Conservation (phyloP, 768 basidiomycete species). For the Boletus sp. region DNA sequence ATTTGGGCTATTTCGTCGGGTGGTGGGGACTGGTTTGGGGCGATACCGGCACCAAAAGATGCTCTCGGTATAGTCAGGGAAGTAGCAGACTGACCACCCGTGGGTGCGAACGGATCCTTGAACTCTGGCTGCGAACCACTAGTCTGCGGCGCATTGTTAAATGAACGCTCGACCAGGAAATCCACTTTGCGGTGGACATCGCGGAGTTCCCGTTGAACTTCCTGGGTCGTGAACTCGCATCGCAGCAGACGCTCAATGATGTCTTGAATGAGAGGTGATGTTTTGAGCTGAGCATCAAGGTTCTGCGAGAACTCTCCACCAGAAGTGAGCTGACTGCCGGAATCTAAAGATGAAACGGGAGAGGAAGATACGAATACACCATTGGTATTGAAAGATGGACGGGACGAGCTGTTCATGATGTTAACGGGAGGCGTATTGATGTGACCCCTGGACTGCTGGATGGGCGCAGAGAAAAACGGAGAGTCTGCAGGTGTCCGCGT, state of each 20-base stretch:
- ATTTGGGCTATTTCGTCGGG: constrained; percentile 72
- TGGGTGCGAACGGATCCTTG: constrained; percentile 72
- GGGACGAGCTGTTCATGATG: constrained; percentile 30
- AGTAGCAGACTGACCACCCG: constrained; percentile 31
- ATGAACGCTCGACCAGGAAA: constrained; percentile 65
- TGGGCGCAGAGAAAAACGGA: constrained; percentile 39
- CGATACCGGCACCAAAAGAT: constrained; percentile 63
- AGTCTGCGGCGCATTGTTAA: constrained; percentile 30
- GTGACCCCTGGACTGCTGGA: constrained; percentile 38
- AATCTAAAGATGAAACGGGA: constrained; percentile 76
- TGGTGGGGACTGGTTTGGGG: constrained; percentile 66
- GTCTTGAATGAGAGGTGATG: constrained; percentile 73
- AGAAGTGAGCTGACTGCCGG: constrained; percentile 59
- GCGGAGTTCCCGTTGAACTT: constrained; percentile 69
- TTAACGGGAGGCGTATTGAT: constrained; percentile 47
- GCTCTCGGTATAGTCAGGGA: constrained; percentile 48
- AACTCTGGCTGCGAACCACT: constrained; percentile 60
- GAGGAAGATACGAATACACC: constrained; percentile 60
- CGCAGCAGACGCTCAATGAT: constrained; percentile 70
- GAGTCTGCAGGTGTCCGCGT: constrained; percentile 25
- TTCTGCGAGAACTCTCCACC: constrained; percentile 44
- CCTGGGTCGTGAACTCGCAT: constrained; percentile 64
- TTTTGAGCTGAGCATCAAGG: constrained; percentile 72
- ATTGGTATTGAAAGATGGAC: constrained; percentile 42
- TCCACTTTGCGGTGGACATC: constrained; percentile 79